Percentiles rank a stretch among this genome's conserved stretches.
phyloP scores from a whole-genome alignment of 2,329 filamentous ascomycete genomes.

The Lecanosticta acicola region DNA sequence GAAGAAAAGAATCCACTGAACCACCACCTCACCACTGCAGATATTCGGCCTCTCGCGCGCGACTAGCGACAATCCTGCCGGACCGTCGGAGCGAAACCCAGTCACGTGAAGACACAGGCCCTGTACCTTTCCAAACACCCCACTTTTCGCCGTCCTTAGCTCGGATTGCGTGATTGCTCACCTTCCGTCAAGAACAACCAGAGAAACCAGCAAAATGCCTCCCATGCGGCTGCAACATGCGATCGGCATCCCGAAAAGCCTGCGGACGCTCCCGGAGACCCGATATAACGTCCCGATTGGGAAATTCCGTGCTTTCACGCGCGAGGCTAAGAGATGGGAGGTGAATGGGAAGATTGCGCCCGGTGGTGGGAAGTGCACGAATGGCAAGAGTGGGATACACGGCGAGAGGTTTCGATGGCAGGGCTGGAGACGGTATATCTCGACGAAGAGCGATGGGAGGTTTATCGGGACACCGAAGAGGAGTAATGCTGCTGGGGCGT shows the following conservation, averaged over 20 bases:
- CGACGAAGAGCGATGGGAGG: too few species aligned
- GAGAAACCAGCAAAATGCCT: slow-evolving; percentile 11
- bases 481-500: slow-evolving; percentile 15
- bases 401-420: slow-evolving; percentile 6
- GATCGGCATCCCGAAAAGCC: slow-evolving; percentile 15
- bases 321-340: slow-evolving; percentile 6
- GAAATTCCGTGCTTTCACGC: slow-evolving; percentile 10
- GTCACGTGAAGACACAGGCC: neutral
- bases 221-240: slow-evolving; percentile 9
- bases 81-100: too few species aligned
- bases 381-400: slow-evolving; percentile 5
- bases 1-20: too few species aligned
- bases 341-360: slow-evolving; percentile 16
- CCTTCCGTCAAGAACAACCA: neutral
- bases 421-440: slow-evolving; percentile 12
- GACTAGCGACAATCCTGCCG: too few species aligned
- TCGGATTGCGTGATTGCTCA: slow-evolving; percentile 2
- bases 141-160: neutral
- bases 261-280: slow-evolving; percentile 3
- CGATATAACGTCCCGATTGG: slow-evolving; percentile 10
- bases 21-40: too few species aligned
- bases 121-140: neutral
- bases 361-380: slow-evolving; percentile 13
- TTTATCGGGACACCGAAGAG: slow-evolving; percentile 13
- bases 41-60: too few species aligned